phyloP scores from a whole-genome alignment of 495 filamentous ascomycete species.

The Podospora pseudoanserina region DNA sequence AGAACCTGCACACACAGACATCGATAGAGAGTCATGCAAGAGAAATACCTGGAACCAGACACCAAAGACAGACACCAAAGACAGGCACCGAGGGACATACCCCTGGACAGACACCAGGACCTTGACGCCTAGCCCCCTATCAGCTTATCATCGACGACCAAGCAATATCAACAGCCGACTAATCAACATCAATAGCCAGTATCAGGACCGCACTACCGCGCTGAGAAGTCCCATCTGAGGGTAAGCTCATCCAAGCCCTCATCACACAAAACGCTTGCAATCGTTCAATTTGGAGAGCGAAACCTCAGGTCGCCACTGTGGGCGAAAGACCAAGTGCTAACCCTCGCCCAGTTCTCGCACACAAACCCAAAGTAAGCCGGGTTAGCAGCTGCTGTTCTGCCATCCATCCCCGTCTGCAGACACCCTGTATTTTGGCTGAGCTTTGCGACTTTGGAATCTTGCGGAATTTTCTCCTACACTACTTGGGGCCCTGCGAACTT shows the following conservation, averaged over 20 bases:
- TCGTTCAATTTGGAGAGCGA: neutral
- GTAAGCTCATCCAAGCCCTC: neutral
- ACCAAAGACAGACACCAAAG: neutral
- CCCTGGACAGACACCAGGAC: neutral
- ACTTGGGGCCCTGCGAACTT: neutral
- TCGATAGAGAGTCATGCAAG: neutral
- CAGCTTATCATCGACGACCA: neutral
- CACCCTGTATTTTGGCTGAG: neutral
- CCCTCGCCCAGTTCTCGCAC: neutral
- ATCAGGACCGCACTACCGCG: neutral
- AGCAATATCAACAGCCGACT: neutral
- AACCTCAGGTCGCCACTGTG: too few relatives aligned
- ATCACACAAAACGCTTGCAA: neutral
- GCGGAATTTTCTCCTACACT: neutral
- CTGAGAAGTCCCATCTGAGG: neutral
- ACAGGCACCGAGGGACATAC: neutral
- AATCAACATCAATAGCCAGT: neutral
- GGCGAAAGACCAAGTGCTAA: neutral
- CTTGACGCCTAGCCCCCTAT: neutral
- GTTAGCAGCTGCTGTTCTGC: neutral
- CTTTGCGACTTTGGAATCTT: neutral
- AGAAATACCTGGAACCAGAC: neutral
- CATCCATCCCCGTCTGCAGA: neutral
- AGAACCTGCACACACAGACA: neutral
- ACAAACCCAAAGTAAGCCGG: neutral